Conservation (phyloP, 495 filamentous ascomycete genomes). For the Talaromyces wortmannii region DNA sequence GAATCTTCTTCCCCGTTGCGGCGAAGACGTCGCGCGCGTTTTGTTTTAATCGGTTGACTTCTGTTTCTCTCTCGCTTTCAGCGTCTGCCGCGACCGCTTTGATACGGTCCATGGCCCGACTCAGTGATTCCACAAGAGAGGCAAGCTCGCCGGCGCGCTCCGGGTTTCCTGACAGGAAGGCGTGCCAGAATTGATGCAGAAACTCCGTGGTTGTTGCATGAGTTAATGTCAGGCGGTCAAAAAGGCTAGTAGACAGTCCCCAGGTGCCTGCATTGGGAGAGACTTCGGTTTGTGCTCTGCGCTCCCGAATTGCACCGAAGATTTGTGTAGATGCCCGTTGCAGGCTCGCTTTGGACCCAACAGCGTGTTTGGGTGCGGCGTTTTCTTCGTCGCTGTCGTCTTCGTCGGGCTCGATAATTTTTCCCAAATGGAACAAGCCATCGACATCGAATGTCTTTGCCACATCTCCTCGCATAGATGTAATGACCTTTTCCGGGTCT, state of each 20-base stretch:
- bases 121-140: constrained; percentile 70
- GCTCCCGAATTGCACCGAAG: constrained; percentile 37
- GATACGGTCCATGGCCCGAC: constrained; percentile 70
- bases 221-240: constrained; percentile 71
- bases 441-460: constrained; percentile 40
- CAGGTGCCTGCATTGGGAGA: constrained; percentile 37
- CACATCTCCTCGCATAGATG: constrained; percentile 56
- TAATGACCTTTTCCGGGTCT: constrained; percentile 59
- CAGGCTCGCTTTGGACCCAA: constrained; percentile 28
- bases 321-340: constrained; percentile 34
- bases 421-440: constrained; percentile 44
- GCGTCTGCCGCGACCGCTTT: constrained; percentile 73
- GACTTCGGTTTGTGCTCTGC: constrained; percentile 24
- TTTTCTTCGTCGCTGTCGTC: constrained; percentile 47
- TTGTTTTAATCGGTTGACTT: constrained; percentile 52
- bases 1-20: constrained; percentile 62
- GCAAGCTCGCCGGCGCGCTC: constrained; percentile 68
- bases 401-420: constrained; percentile 51
- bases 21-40: constrained; percentile 62
- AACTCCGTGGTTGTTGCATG: constrained; percentile 93
- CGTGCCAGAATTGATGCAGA: constrained; percentile 89
- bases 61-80: constrained; percentile 58
- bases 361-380: constrained; percentile 30
- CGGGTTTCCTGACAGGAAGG: constrained; percentile 78
- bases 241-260: constrained; percentile 57